Base-by-base conservation (phyloP, 1,284 basidiomycete species). In the Apiotrichum porosum region DNA sequence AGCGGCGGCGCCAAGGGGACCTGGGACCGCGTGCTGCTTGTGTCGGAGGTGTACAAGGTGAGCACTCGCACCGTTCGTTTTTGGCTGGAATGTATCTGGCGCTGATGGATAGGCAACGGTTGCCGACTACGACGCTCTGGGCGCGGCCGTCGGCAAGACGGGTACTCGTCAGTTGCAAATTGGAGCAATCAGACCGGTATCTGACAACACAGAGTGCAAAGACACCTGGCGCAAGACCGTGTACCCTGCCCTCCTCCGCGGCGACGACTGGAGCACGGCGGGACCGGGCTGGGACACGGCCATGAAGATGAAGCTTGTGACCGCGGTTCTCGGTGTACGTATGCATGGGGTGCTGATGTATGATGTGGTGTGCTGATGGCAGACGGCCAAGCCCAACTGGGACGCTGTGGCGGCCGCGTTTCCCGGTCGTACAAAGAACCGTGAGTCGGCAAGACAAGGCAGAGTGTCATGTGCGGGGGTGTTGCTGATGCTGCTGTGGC, bases 201-300 rank as follows among this genome's bases (percentile, higher is more conserved):
- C n/a, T n/a, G n/a, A n/a, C n/a, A n/a, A n/a, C n/a, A n/a, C 50
- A 64, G 62, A 65, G 46, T 59, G 57, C 48, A 57, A 60, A 44
- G 66, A 68, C 42, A 51, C 51, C 9, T 68, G 63, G 63, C 58
- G 65, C 32, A 64, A 68, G 56, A 57, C 51, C 9, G 38, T 68
- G 35, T 41, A 45, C 9, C 52, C 54, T 2, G 49, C 56, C 9
- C 32, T 68, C 1, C 30, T 52, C 12, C 34, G 47, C 17, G 56
- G 57, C 9, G 51, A 49, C 24, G 43, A 57, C 1, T 68, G 66
- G 66, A 40, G 56, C 1, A 37, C 32, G 4, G 34, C 37, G 45
- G 51, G 15, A 37, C 44, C 35, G 51, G 48, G 15, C 39, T 54
- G 50, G 58, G 43, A 48, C 32, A 42, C 17, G 9, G 41, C 31